These are phyloP conservation scores for Penicillium carneum DNA, from an alignment of 2,329 filamentous ascomycete genomes.

Conservation along the genomic window DNA sequence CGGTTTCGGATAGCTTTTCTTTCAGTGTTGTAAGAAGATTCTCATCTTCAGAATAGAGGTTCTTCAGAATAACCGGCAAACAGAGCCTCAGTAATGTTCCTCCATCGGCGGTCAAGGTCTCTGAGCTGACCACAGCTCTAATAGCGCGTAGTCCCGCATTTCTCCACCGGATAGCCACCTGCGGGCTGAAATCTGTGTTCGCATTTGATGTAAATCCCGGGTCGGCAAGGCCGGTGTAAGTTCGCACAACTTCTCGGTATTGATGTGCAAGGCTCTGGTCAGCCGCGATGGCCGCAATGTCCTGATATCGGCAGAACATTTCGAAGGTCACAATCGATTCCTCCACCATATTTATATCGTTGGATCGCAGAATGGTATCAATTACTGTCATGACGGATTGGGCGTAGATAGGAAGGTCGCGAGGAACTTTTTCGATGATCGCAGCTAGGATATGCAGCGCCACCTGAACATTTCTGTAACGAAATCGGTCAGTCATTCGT, in stretches of 20 bases:
- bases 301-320: slow-evolving; percentile 86
- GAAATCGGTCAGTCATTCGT: slow-evolving; percentile 19
- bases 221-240: slow-evolving; percentile 81
- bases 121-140: slow-evolving; percentile 79
- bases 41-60: slow-evolving; percentile 72
- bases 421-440: slow-evolving; percentile 89
- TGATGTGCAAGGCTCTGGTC: slow-evolving; percentile 83
- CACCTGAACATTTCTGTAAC: slow-evolving; percentile 82
- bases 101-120: slow-evolving; percentile 76
- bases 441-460: slow-evolving; percentile 91
- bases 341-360: slow-evolving; percentile 91
- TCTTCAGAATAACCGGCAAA: slow-evolving; percentile 84
- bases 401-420: slow-evolving; percentile 88
- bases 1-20: slow-evolving; percentile 70
- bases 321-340: slow-evolving; percentile 86
- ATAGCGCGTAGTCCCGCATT: slow-evolving; percentile 78
- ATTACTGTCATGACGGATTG: slow-evolving; percentile 84
- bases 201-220: slow-evolving; percentile 58
- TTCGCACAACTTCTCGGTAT: slow-evolving; percentile 80
- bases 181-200: slow-evolving; percentile 68
- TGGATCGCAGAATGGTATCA: slow-evolving; percentile 79
- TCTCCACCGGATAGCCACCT: slow-evolving; percentile 79
- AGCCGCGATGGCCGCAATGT: slow-evolving; percentile 81
- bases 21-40: slow-evolving; percentile 73
- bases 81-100: slow-evolving; percentile 78